phyloP scores from a whole-genome alignment of 306 rosid genomes.

The Dalbergia oliveri region DNA sequence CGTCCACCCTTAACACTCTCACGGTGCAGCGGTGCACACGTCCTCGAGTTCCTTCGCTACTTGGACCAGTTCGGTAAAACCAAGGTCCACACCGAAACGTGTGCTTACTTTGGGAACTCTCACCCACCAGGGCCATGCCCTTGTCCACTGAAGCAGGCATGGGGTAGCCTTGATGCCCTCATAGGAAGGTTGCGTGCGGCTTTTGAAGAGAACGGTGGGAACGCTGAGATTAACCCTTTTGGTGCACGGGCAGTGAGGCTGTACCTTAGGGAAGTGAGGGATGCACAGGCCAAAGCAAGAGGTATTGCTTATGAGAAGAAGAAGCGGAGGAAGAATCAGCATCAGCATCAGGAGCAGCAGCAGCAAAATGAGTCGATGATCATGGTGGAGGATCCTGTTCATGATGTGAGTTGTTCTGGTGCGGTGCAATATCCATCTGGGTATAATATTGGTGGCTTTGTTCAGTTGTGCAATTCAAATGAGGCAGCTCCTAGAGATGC shows the following conservation, averaged over 20 bases:
- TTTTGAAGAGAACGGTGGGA: slow-evolving; percentile 80
- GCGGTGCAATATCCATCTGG: slow-evolving; percentile 1
- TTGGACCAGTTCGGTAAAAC: slow-evolving; percentile 71
- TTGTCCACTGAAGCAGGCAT: slow-evolving; percentile 65
- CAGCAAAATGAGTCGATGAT: slow-evolving; percentile 18
- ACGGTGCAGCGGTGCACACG: slow-evolving; percentile 77
- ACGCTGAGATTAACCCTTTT: slow-evolving; percentile 58
- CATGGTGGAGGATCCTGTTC: slow-evolving; percentile 1
- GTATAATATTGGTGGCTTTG: background rate
- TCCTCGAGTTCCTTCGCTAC: slow-evolving; percentile 78
- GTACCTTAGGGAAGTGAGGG: slow-evolving; percentile 61
- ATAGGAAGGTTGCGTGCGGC: slow-evolving; percentile 76
- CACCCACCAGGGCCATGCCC: slow-evolving; percentile 80
- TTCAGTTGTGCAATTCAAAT: slow-evolving; percentile 34
- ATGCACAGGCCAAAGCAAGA: slow-evolving; percentile 72
- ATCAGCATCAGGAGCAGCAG: background rate
- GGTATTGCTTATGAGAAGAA: slow-evolving; percentile 80
- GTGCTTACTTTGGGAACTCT: slow-evolving; percentile 72
- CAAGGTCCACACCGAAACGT: slow-evolving; percentile 52
- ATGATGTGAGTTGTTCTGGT: slow-evolving; percentile 26
- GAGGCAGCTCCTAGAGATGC: background rate
- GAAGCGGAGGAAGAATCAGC: slow-evolving; percentile 50
- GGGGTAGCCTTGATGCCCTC: slow-evolving; percentile 59
- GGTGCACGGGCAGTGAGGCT: slow-evolving; percentile 77
- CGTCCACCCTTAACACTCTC: slow-evolving; percentile 75